These are phyloP conservation scores for Hypoxylon sp. DNA, from an alignment of 2,329 filamentous ascomycete species.

Conservation along the genomic window DNA sequence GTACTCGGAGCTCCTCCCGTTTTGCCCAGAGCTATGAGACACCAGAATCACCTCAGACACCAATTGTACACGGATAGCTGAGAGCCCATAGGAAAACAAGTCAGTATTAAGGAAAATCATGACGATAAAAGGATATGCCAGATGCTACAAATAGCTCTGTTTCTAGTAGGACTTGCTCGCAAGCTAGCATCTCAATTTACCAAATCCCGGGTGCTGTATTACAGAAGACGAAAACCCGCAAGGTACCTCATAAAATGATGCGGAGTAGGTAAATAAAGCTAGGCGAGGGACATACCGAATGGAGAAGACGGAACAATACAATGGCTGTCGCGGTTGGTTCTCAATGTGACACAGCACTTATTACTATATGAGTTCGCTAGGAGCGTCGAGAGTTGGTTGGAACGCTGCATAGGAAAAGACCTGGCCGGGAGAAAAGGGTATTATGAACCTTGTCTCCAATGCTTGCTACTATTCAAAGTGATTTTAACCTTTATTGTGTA, in stretches of 20 bases:
- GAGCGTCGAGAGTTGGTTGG: constrained; percentile 15
- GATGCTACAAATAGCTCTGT: constrained; percentile 2
- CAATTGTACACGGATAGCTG: not conserved
- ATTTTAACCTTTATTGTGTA: constrained; percentile 2
- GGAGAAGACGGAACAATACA: constrained; percentile 40
- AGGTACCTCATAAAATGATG: constrained; percentile 18
- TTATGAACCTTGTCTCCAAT: constrained; percentile 11
- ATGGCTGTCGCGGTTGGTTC: constrained; percentile 25
- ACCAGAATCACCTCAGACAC: not conserved
- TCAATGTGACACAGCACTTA: constrained; percentile 27
- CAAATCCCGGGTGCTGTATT: constrained; percentile 16
- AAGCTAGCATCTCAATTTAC: not conserved
- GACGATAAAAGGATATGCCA: constrained; percentile 3
- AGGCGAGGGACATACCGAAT: constrained; percentile 30
- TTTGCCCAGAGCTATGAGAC: constrained; percentile 1
- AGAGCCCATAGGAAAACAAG: not conserved
- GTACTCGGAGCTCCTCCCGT: constrained; percentile 12
- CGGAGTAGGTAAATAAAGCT: constrained; percentile 15
- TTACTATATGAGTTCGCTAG: constrained; percentile 2
- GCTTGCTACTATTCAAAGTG: not conserved
- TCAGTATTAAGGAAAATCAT: not conserved
- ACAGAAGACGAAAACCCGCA: constrained; percentile 13
- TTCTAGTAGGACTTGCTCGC: not conserved
- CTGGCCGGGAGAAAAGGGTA: constrained; percentile 32
- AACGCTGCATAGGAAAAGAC: constrained; percentile 19